These are phyloP conservation scores for Trypanosoma avium DNA, from an alignment of 208 protist genomes.

Conservation along the genomic window DNA sequence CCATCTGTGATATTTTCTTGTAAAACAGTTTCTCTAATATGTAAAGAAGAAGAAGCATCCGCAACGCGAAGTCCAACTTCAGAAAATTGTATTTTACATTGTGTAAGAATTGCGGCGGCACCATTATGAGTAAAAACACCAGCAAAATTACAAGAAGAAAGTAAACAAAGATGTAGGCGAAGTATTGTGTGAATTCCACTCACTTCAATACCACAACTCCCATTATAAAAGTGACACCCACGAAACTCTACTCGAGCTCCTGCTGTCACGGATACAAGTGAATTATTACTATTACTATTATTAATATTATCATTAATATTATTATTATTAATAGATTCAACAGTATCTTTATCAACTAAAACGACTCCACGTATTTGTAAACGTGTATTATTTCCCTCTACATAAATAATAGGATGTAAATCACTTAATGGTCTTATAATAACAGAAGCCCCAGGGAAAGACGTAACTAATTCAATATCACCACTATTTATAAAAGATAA, in stretches of 20 bases:
- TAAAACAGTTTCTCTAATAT: constrained; percentile 42
- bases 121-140: constrained; percentile 47
- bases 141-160: constrained; percentile 54
- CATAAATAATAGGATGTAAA: constrained; percentile 48
- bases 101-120: constrained; percentile 29
- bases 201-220: constrained; percentile 45
- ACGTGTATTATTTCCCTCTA: constrained; percentile 30
- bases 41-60: constrained; percentile 19
- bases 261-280: constrained; percentile 36
- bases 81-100: constrained; percentile 50
- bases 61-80: constrained; percentile 45
- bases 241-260: constrained; percentile 40
- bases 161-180: constrained; percentile 44
- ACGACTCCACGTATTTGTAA: constrained; percentile 53
- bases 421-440: constrained; percentile 42
- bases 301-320: no score
- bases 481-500: constrained; percentile 39
- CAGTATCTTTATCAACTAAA: constrained; percentile 20
- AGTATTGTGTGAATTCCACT: constrained; percentile 30
- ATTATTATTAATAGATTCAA: no score
- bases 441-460: constrained; percentile 58
- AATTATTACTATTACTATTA: no score
- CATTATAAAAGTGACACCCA: constrained; percentile 67
- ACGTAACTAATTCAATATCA: constrained; percentile 40
- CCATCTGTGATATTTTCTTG: constrained; percentile 51